Conservation (phyloP, 306 rosid genomes). For the Luffa aegyptiaca region DNA sequence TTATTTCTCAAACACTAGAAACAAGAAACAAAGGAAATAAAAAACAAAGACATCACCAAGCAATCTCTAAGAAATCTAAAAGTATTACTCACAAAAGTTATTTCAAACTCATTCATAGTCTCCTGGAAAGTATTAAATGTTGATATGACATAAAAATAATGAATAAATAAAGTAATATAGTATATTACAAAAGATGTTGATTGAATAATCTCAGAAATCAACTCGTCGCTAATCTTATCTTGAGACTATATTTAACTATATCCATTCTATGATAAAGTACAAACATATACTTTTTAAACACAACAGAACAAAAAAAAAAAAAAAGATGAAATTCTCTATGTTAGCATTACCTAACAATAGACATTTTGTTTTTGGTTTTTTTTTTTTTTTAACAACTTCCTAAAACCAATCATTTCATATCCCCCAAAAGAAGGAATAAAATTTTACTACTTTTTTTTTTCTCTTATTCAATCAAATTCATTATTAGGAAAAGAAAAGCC, state of each 20-base stretch:
- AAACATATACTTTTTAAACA: background rate
- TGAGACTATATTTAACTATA: background rate
- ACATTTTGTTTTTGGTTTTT: background rate
- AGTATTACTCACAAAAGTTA: no score
- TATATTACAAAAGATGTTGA: background rate
- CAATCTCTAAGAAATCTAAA: no score
- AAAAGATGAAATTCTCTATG: background rate
- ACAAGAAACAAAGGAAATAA: no score
- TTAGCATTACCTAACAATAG: background rate
- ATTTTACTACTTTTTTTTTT: background rate
- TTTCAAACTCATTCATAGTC: no score
- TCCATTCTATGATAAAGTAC: background rate
- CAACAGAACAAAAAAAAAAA: background rate
- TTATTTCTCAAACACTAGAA: no score
- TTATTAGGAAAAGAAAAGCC: background rate
- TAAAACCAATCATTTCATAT: background rate
- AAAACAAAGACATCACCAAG: no score
- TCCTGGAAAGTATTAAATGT: no score
- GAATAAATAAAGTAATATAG: no score
- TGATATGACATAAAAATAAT: background rate
- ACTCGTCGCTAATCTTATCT: background rate
- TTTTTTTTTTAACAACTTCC: background rate
- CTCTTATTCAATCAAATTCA: background rate
- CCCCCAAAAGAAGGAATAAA: background rate
- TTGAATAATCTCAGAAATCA: background rate